A percentile compares a stretch with the other conserved stretches of the same genome.
These are phyloP conservation scores for Metschnikowia reukaufii DNA, from an alignment of 805 yeast species.

Conservation along the genomic window DNA sequence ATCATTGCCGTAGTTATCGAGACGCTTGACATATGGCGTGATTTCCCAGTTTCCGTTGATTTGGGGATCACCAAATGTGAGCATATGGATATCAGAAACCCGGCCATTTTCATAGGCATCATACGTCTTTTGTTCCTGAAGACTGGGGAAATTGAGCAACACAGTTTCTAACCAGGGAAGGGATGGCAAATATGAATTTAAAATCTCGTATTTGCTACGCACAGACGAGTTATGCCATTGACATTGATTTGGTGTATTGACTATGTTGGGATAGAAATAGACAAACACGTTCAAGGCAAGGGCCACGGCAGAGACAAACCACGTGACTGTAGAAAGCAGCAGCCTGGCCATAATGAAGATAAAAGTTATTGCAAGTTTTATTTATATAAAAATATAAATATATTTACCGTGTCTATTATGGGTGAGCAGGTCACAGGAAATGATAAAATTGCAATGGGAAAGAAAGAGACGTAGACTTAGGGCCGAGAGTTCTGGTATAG, in stretches of 20 bases:
- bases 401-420: too few species aligned
- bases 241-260: conserved; percentile 47
- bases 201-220: conserved; percentile 14
- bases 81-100: conserved; percentile 55
- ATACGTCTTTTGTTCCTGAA: conserved; percentile 15
- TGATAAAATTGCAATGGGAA: not conserved
- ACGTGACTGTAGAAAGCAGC: conserved; percentile 16
- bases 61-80: conserved; percentile 96
- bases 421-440: not conserved
- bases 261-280: conserved; percentile 72
- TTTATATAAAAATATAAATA: too few species aligned
- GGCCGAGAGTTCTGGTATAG: too few species aligned
- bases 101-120: conserved; percentile 13
- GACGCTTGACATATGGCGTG: conserved; percentile 67
- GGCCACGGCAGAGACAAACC: conserved; percentile 40
- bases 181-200: conserved; percentile 14
- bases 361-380: not conserved
- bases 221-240: conserved; percentile 50
- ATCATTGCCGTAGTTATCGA: conserved; percentile 91
- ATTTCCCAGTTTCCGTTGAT: conserved; percentile 82
- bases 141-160: conserved; percentile 26
- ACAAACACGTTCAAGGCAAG: conserved; percentile 58
- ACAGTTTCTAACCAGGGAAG: conserved; percentile 17
- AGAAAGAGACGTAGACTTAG: too few species aligned
- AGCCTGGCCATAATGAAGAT: conserved; percentile 5